phyloP scores from a whole-genome alignment of 192 early-diverging fungal species.

The Diversispora eburnea region DNA sequence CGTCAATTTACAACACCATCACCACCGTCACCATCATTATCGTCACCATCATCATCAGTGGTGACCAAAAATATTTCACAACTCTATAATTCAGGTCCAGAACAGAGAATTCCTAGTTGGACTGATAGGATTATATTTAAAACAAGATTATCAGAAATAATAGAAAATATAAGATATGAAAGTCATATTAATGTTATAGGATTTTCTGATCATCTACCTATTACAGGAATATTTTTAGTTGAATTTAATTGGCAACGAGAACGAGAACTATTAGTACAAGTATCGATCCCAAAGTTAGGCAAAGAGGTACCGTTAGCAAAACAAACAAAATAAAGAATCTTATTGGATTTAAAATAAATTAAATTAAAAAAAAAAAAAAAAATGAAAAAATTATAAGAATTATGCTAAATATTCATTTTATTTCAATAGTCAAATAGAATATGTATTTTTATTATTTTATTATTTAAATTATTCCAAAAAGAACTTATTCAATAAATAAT shows the following conservation, averaged over 20 bases:
- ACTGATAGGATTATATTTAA: slow-evolving; percentile 25
- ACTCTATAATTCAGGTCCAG: slow-evolving; percentile 42
- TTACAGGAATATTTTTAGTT: slow-evolving; percentile 48
- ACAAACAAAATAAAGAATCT: too few relatives aligned
- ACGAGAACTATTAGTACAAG: not conserved
- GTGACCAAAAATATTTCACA: not conserved
- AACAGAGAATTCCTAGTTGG: slow-evolving; percentile 42
- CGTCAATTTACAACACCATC: not conserved
- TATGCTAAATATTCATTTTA: too few relatives aligned
- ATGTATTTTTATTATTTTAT: too few relatives aligned
- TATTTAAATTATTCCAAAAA: not conserved
- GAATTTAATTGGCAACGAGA: slow-evolving; percentile 44
- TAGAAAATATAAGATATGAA: slow-evolving; percentile 36
- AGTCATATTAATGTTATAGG: slow-evolving; percentile 40
- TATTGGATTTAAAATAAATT: too few relatives aligned
- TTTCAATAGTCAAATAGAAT: too few relatives aligned
- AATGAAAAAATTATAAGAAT: too few relatives aligned
- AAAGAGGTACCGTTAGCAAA: too few relatives aligned
- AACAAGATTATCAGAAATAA: slow-evolving; percentile 33
- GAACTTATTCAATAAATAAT: slow-evolving; percentile 2
- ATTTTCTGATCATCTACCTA: slow-evolving; percentile 51
- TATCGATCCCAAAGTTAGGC: not conserved
- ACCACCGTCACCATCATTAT: not conserved
- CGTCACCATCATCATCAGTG: not conserved
- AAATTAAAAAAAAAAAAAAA: too few relatives aligned